Conservation (phyloP, 768 basidiomycete genomes). For the Rubroboletus pulcherrimus region DNA sequence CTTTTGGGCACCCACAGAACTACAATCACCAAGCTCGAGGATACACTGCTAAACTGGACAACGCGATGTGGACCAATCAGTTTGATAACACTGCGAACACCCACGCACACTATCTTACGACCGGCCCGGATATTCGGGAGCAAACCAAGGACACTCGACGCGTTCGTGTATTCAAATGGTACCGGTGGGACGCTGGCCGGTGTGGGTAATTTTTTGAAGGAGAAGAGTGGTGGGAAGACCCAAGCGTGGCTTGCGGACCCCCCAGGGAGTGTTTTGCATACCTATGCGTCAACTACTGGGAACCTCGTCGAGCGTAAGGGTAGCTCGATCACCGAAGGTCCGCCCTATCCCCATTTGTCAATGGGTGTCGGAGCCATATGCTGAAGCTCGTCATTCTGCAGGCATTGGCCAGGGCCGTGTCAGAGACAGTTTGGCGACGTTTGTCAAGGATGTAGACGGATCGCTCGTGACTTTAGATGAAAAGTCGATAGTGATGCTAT, state of each 20-base stretch:
- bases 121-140: slow-evolving; percentile 96
- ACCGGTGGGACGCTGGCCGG: slow-evolving; percentile 97
- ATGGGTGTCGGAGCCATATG: background rate
- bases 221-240: slow-evolving; percentile 70
- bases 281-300: slow-evolving; percentile 77
- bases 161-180: slow-evolving; percentile 92
- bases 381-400: slow-evolving; percentile 28
- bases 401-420: slow-evolving; percentile 97
- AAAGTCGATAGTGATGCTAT: slow-evolving; percentile 91
- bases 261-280: slow-evolving; percentile 88
- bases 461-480: slow-evolving; percentile 85
- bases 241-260: slow-evolving; percentile 97
- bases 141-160: slow-evolving; percentile 84
- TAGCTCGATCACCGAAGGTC: slow-evolving; percentile 90
- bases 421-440: slow-evolving; percentile 84
- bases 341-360: background rate
- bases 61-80: slow-evolving; percentile 96
- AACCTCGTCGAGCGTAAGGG: slow-evolving; percentile 72
- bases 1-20: slow-evolving; percentile 91
- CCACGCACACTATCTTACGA: slow-evolving; percentile 79
- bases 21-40: slow-evolving; percentile 98
- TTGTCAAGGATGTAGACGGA: slow-evolving; percentile 74
- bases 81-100: slow-evolving; percentile 97
- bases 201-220: slow-evolving; percentile 76
- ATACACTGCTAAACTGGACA: slow-evolving; percentile 66